phyloP scores from a whole-genome alignment of 1,284 basidiomycete species.

The Apiotrichum siamense region DNA sequence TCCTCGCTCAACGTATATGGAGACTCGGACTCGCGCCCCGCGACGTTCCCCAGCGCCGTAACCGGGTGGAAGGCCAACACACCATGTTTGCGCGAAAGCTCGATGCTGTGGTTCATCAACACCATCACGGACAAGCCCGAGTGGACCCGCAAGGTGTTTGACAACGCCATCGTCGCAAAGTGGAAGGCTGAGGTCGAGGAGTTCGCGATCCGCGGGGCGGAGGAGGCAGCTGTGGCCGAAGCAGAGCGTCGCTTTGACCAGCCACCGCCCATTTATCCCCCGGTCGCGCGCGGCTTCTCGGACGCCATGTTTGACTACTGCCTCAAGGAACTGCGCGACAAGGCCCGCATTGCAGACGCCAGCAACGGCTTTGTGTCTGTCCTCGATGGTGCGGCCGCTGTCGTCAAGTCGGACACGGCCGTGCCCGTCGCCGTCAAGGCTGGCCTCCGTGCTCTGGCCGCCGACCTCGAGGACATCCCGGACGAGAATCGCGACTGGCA shows the following conservation, averaged over 20 bases:
- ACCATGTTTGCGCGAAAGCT: slow-evolving; percentile 10
- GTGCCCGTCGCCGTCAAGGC: neutral
- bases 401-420: slow-evolving; percentile 1
- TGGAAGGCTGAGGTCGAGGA: slow-evolving; percentile 4
- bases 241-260: too few species aligned
- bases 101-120: slow-evolving; percentile 9
- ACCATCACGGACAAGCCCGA: slow-evolving; percentile 9
- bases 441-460: neutral
- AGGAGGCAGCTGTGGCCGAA: too few species aligned
- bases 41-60: too few species aligned
- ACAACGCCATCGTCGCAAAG: slow-evolving; percentile 7
- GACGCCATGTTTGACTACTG: slow-evolving; percentile 3
- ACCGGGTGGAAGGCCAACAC: too few species aligned
- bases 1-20: too few species aligned
- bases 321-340: neutral
- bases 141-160: slow-evolving; percentile 7
- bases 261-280: neutral
- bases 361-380: neutral
- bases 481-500: neutral
- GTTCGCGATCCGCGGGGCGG: too few species aligned
- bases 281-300: neutral
- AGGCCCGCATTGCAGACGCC: neutral
- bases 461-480: neutral
- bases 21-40: too few species aligned
- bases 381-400: neutral